phyloP scores from a whole-genome alignment of 2,329 filamentous ascomycete species.

The Gremmenia infestans region DNA sequence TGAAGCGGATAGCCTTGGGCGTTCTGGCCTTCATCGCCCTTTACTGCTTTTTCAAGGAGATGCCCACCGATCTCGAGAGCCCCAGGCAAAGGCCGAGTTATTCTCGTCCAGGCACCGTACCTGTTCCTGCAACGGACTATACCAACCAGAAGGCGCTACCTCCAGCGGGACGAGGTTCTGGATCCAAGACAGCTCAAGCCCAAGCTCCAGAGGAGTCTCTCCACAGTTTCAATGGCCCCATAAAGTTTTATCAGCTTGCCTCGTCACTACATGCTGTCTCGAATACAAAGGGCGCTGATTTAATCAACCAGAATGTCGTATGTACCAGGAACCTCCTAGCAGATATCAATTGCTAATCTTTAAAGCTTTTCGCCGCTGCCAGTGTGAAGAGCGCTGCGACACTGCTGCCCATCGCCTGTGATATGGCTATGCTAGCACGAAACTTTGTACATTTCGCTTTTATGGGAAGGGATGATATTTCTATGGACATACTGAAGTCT shows the following conservation, averaged over 20 bases:
- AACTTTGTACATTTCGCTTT: constrained; percentile 80
- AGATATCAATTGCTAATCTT: constrained; percentile 7
- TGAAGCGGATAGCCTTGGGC: constrained; percentile 48
- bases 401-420: constrained; percentile 77
- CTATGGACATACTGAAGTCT: constrained; percentile 61
- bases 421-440: constrained; percentile 66
- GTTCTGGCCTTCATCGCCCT: constrained; percentile 45
- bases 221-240: constrained; percentile 60
- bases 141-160: constrained; percentile 3
- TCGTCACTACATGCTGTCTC: constrained; percentile 56
- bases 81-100: constrained; percentile 33
- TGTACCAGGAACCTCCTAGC: constrained; percentile 1
- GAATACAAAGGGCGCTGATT: constrained; percentile 45
- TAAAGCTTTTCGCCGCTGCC: constrained; percentile 65
- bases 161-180: constrained; percentile 3
- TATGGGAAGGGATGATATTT: constrained; percentile 67
- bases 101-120: constrained; percentile 22
- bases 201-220: constrained; percentile 26
- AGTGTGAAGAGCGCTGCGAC: constrained; percentile 67
- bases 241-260: constrained; percentile 64
- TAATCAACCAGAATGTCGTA: constrained; percentile 65
- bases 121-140: neutral
- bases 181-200: constrained; percentile 5
- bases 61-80: constrained; percentile 46
- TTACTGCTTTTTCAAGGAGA: constrained; percentile 61